Base-by-base conservation (phyloP, 768 basidiomycete genomes). In the Exsudoporus frostii region DNA sequence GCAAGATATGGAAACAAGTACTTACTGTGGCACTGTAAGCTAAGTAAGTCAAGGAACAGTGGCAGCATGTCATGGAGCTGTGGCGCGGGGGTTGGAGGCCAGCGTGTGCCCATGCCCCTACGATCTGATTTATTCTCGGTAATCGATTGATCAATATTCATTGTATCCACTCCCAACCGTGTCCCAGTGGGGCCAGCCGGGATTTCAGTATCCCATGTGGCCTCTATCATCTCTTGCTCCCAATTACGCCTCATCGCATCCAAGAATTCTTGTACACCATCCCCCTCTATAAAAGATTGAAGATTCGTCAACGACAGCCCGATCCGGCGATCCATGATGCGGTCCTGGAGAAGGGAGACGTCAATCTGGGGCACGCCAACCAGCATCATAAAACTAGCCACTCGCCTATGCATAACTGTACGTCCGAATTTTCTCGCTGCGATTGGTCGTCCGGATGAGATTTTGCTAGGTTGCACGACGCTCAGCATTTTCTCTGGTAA, bases 351-450 rank as follows among this genome's bases (percentile, higher is more conserved):
- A 19, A 2, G 22, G 45, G 13, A 40, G 13, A n/a, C 14, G 38
- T 56, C 39, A 50, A 44, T 1, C 7, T 3, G 3, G 10, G 17
- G 17, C 13, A 17, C 15, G 1, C 8, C 25, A 3, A 8, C 8
- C 7, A 13, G 7, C 10, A 29, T 9, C 5, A 10, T 11, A 3
- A 9, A 13, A 38, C 1, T 10, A 19, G 13, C 20, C 7, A 49
- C 56, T 36, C 45, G 81, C 92, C 77, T 94, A 92, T 1, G 92
- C 82, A 68, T 86, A 95, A 63, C 96, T 98, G 71, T 98, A 98
- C 5, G 97, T 98, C 55, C 97, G 76, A 52, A 98, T 89, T 68
- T 98, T 98, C 65, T 98, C 94, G 60, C 91, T 92, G 20, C 97
- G 76, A 65, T 95, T 93, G 2, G 85, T 86, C 0, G 86, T 84